Evolutionary conservation across 192 early-diverging fungal species (phyloP), one percentile per base, ranked within the genome.

Genomic region (Backusella sp.): DNA sequence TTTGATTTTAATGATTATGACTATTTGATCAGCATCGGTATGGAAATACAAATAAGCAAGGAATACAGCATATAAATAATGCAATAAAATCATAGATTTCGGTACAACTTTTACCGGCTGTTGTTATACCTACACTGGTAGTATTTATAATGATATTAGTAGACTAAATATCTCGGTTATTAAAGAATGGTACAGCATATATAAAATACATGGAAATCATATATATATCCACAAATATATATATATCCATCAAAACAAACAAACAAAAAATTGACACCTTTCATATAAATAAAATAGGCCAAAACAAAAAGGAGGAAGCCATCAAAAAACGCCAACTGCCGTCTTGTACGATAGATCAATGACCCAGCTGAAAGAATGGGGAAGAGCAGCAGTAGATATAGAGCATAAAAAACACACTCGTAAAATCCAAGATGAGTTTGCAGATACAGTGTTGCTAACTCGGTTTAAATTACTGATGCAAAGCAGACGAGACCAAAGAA

Each of bases 1-100:
- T 62, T 62, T 62, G 12, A 62, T 62, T 62, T 14, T 28, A 11
- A 62, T 62, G 56, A 62, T 62, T 62, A 62, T 62, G 56, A 62
- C 9, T 62, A 62, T 62, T 26, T 62, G 7, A 62, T 62, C 56
- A 62, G 56, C 9, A 62, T 62, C 12, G 56, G 56, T 62, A 62
- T 62, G 23, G 3, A 8, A 26, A 4, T 4, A 26, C 26, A 62
- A 62, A 39, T 62, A 28, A 62, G 14, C 4, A 28, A 62, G n/a
- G 11, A 26, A 62, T 21, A 12, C 9, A 62, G 4, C 0, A 3
- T 23, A 4, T 59, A 26, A 59, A 62, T 62, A 62, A 62, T 28
- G 1, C 56, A 23, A 62, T 28, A 28, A 28, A 26, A 62, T 12
- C 23, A 14, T 62, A 62, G 56, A 62, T 62, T 62, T 62, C 12